These are phyloP conservation scores for Ananas comosus DNA, from an alignment of 176 grass and related monocot genomes.

Conservation along the genomic window DNA sequence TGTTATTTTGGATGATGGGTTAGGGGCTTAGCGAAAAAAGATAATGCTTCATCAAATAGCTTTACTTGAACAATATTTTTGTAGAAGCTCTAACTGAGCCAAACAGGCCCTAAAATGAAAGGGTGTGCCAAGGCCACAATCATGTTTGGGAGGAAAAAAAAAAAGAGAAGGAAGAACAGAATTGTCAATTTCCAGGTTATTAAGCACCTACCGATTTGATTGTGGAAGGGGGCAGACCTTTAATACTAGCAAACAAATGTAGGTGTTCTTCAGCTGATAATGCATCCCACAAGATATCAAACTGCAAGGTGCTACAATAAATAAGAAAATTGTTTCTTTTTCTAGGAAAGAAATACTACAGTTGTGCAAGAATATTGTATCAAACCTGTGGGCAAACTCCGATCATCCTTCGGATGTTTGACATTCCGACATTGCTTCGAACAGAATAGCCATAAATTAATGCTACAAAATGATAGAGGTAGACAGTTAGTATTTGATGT, in stretches of 20 bases:
- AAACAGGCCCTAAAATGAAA: no score
- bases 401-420: constrained; percentile 87
- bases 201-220: constrained; percentile 55
- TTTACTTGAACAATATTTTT: no score
- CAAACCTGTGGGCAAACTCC: constrained; percentile 91
- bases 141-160: no score
- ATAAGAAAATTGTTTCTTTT: constrained; percentile 4
- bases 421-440: constrained; percentile 65
- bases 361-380: constrained; percentile 9
- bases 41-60: no score
- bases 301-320: constrained; percentile 38
- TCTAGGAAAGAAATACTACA: not conserved
- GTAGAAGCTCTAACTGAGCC: no score
- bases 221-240: constrained; percentile 62
- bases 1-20: no score
- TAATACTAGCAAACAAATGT: constrained; percentile 88
- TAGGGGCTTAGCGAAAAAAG: no score
- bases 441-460: constrained; percentile 84
- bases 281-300: constrained; percentile 96
- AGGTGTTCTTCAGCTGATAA: constrained; percentile 81
- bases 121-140: no score
- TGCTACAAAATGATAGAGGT: constrained; percentile 35
- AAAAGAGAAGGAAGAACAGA: constrained; percentile 7
- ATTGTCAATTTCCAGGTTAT: not conserved
- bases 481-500: constrained; percentile 17